phyloP scores from a whole-genome alignment of 2,329 filamentous ascomycete species.

The Penicillium sp. region DNA sequence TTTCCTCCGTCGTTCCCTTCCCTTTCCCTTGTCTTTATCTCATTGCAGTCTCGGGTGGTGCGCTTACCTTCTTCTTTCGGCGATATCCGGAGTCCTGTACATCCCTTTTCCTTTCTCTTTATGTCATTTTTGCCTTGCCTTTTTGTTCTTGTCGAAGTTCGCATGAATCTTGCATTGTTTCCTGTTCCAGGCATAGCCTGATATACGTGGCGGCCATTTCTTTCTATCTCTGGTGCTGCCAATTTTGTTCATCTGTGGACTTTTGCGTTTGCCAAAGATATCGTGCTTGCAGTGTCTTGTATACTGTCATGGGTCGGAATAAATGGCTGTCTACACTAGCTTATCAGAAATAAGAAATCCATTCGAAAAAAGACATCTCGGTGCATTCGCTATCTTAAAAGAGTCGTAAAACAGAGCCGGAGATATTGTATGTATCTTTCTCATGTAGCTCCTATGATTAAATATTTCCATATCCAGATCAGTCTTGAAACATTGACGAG shows the following conservation, averaged over 20 bases:
- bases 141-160: conserved; percentile 1
- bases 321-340: background rate
- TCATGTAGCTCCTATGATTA: background rate
- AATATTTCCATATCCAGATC: background rate
- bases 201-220: background rate
- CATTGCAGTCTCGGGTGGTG: conserved; percentile 10
- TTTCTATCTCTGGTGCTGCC: background rate
- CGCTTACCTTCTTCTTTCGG: conserved; percentile 6
- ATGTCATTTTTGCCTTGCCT: background rate
- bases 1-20: background rate
- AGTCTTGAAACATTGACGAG: background rate
- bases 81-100: conserved; percentile 15
- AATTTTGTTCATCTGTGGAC: background rate
- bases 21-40: conserved; percentile 11
- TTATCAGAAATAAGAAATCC: conserved; percentile 1
- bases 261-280: background rate
- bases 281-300: background rate
- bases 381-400: background rate
- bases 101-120: conserved; percentile 7
- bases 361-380: background rate
- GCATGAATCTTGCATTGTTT: conserved; percentile 3
- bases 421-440: background rate
- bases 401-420: background rate
- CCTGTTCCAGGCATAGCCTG: background rate
- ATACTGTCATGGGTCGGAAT: background rate